Evolutionary conservation across 1,139 yeast species (phyloP), one percentile per base, ranked within the genome.

Genomic region (Candida sp.): DNA sequence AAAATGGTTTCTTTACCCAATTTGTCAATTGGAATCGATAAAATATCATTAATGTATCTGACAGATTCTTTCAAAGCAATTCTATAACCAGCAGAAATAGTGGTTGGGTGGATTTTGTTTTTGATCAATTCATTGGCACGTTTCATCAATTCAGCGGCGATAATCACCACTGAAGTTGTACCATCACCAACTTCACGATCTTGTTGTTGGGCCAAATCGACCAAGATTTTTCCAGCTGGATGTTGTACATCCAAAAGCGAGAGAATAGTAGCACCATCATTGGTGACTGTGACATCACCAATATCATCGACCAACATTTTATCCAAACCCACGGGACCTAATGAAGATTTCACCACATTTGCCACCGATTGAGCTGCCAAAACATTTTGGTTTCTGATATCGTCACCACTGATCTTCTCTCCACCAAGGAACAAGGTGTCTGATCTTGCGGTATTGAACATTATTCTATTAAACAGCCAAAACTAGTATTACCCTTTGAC

Each of bases 181-280:
- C 99, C 99, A 62, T 95, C 99, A 46, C 99, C 99, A 46, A 95
- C 97, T 68, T 95, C 99, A 60, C 97, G 82, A 64, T 95, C 99
- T 70, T 95, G 99, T 64, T 95, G 99, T 64, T 93, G 97, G 3
- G 99, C 99, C 60, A 95, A 78, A 61, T 95, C 99, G 40, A 95
- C 99, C 49, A 95, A 75, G 54, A 95, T 93, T 69, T 89, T 90
- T 21, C 99, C 99, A 0, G 99, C 99, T 32, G 99, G 99, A 64
- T 95, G 99, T 67, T 95, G 97, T 43, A 95, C 98, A 62, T 95
- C 99, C 52, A 95, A 75, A 47, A 95, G 70, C 8, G 93, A 79
- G 51, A 95, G 75, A 53, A 95, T 95, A 6, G 99, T 95, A 45
- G 99, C 99, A 51, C 99, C 99, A 65, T 95, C 99, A 63, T 95